Conservation (phyloP, 495 filamentous ascomycete species). For the Trypethelium eluteriae region DNA sequence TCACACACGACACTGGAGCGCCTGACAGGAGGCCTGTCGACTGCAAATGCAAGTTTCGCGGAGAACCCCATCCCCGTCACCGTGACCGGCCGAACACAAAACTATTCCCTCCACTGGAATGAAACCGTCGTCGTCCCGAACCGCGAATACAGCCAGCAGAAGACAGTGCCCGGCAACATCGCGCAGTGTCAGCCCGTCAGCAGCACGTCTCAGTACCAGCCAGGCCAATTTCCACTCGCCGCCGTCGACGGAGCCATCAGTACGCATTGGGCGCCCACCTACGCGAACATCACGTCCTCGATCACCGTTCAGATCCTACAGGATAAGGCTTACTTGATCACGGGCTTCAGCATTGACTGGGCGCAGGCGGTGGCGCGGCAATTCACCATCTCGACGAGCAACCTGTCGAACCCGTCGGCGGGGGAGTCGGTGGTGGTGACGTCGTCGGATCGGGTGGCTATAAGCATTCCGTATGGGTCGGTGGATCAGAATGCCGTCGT, state of each 20-base stretch:
- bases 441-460: constrained; percentile 22
- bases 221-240: constrained; percentile 65
- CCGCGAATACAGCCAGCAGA: constrained; percentile 39
- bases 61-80: constrained; percentile 47
- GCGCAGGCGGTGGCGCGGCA: constrained; percentile 50
- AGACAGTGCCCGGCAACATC: constrained; percentile 52
- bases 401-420: constrained; percentile 16
- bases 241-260: constrained; percentile 62
- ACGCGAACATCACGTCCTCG: constrained; percentile 40
- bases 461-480: constrained; percentile 28
- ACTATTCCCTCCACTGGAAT: constrained; percentile 44
- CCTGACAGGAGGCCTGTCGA: constrained; percentile 26
- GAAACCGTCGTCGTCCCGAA: constrained; percentile 53
- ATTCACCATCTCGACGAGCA: constrained; percentile 47
- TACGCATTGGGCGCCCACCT: constrained; percentile 64
- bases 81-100: constrained; percentile 24
- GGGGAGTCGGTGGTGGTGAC: constrained; percentile 37
- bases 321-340: constrained; percentile 37
- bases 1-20: constrained; percentile 59
- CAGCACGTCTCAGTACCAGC: constrained; percentile 44
- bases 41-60: constrained; percentile 39
- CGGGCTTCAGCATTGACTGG: constrained; percentile 60
- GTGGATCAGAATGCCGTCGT: constrained; percentile 28
- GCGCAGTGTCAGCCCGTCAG: constrained; percentile 56
- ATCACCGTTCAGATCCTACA: constrained; percentile 42